Evolutionary conservation across 176 grass and related monocot species (phyloP), one percentile per base, ranked within the genome.

Genomic region (Carex cristatella): DNA sequence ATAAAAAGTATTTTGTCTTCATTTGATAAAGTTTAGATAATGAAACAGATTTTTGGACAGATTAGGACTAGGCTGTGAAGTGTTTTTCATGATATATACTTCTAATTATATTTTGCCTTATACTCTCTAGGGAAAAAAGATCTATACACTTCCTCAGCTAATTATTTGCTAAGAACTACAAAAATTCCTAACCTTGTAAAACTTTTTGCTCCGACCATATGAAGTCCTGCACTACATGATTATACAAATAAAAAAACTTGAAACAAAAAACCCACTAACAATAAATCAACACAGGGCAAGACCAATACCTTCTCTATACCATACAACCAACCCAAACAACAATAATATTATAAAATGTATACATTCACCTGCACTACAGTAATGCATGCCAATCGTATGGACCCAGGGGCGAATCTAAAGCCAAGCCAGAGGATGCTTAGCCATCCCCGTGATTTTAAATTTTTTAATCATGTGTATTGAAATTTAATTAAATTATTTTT

Each of bases 51-150:
- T 78, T 35, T 57, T 16, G 53, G 53, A 79, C 13, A 76, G 4
- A 57, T 58, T 35, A 58, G 42, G 5, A 78, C 74, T 32, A 57
- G 51, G 48, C 16, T 9, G 69, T 46, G 27, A 30, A 53, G 57
- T 57, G 28, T 30, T 78, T 31, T 78, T 78, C 74, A 78, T 79
- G 13, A 35, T 55, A 77, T 78, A 32, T 32, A 78, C 56, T 78
- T 72, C 14, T 72, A 63, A 19, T 63, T 63, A 35, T 16, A 33
- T 56, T 35, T 32, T 78, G 14, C 2, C 27, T 51, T 55, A 54
- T 16, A 30, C 10, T 46, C 16, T 71, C 7, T 46, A 23, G 38
- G 38, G 19, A 19, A 71, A 72, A 42, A 72, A 5, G 7, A 67
- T 4, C 44, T 44, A 74, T 51, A 1, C 18, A 56, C 13, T 28